Conservation (phyloP, 345 rosid genomes). For the Bruguiera gymnorhiza region DNA sequence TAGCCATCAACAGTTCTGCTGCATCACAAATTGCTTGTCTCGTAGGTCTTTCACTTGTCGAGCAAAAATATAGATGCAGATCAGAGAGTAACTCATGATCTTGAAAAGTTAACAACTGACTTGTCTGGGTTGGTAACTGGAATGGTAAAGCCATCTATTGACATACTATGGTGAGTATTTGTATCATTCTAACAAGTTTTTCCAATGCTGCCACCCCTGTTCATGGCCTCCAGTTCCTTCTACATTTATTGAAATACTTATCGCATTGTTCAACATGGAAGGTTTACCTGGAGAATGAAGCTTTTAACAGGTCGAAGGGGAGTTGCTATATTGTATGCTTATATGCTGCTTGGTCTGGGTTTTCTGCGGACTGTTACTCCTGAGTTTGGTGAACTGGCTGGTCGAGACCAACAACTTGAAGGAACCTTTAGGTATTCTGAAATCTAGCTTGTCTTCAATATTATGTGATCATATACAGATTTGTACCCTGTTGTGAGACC, state of each 20-base stretch:
- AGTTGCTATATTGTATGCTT: constrained; percentile 85
- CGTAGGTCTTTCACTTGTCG: constrained; percentile 86
- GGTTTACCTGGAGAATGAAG: constrained; percentile 99
- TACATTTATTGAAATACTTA: neutral
- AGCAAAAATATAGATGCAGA: constrained; percentile 89
- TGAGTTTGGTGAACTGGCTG: constrained; percentile 84
- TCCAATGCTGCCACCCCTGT: no score
- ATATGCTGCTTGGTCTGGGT: constrained; percentile 94
- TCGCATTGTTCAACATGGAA: constrained; percentile 19
- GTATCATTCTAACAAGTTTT: neutral
- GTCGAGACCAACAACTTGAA: constrained; percentile 86
- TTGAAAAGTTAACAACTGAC: constrained; percentile 80
- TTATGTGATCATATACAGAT: no score
- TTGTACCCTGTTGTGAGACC: no score
- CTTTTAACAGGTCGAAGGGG: constrained; percentile 91
- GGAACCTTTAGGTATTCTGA: constrained; percentile 81
- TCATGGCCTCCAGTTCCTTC: no score
- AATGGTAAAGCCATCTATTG: constrained; percentile 97
- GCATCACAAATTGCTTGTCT: neutral
- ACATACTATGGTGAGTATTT: constrained; percentile 81
- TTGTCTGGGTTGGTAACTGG: constrained; percentile 94
- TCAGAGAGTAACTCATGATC: constrained; percentile 92
- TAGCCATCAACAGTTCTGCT: constrained; percentile 4
- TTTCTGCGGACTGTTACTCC: constrained; percentile 87
- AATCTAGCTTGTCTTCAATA: neutral